Percentiles rank a stretch among this genome's conserved stretches.
Conservation (phyloP, 371 early-diverging fungal genomes). For the Nematocida minor region DNA sequence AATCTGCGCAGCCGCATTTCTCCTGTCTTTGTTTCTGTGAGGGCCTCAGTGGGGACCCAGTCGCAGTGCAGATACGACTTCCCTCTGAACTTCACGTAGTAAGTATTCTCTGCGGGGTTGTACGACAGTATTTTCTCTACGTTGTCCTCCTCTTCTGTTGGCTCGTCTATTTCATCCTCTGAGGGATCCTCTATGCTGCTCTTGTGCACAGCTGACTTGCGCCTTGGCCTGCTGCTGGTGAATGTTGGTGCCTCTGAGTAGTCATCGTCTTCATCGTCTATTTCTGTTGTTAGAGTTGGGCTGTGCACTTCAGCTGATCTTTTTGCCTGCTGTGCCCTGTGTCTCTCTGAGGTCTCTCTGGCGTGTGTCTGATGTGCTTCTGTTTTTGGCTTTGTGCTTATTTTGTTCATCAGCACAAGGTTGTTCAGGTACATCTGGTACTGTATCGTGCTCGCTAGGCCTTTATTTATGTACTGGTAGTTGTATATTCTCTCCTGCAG, state of each 20-base stretch:
- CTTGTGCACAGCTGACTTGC: background rate
- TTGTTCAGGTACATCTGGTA: constrained; percentile 51
- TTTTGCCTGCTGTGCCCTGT: background rate
- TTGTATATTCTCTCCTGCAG: constrained; percentile 46
- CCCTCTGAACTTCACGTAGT: constrained; percentile 61
- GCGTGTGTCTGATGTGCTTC: no score
- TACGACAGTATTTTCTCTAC: constrained; percentile 62
- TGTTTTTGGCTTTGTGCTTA: background rate
- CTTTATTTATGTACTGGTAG: constrained; percentile 52
- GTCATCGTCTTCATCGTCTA: background rate
- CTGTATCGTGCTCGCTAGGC: constrained; percentile 49
- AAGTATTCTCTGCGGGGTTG: constrained; percentile 54
- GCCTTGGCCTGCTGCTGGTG: no score
- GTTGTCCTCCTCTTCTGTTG: constrained; percentile 56
- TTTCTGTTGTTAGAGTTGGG: no score
- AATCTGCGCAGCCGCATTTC: constrained; percentile 70
- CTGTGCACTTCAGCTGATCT: background rate
- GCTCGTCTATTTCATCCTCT: constrained; percentile 1
- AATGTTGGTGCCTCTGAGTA: background rate
- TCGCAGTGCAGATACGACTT: constrained; percentile 71
- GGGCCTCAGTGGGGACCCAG: constrained; percentile 70
- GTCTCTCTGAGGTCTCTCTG: background rate
- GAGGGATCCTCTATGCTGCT: background rate
- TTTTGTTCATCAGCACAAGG: constrained; percentile 50
- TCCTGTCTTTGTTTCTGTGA: constrained; percentile 71